Evolutionary conservation across 176 grass and related monocot species (phyloP).

Genomic region (Zea luxurians): DNA sequence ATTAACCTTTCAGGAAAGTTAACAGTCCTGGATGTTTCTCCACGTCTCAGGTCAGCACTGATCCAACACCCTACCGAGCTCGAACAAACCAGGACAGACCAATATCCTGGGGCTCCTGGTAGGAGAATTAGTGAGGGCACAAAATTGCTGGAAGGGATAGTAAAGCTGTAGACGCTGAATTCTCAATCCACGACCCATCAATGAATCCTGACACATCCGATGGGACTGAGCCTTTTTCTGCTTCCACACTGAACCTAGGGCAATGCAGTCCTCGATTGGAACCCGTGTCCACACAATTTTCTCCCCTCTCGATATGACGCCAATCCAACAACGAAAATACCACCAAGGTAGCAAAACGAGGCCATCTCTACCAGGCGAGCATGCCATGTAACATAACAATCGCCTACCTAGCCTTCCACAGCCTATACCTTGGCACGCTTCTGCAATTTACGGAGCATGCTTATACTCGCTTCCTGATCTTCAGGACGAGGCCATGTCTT

Average conservation of each 20-base stretch:
- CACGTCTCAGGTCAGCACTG: slow-evolving; percentile 6
- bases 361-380: neutral
- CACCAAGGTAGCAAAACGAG: neutral
- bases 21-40: slow-evolving; percentile 4
- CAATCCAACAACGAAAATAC: slow-evolving; percentile 8
- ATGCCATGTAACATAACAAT: slow-evolving; percentile 18
- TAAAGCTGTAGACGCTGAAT: neutral
- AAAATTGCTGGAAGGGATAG: slow-evolving; percentile 9
- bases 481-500: slow-evolving; percentile 35
- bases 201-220: neutral
- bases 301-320: slow-evolving; percentile 4
- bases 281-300: neutral
- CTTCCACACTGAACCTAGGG: neutral
- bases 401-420: slow-evolving; percentile 37
- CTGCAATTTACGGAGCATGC: slow-evolving; percentile 51
- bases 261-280: neutral
- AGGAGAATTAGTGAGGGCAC: neutral
- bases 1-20: slow-evolving; percentile 15
- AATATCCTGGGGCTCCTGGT: neutral
- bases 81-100: slow-evolving; percentile 11
- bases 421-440: slow-evolving; percentile 53
- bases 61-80: neutral
- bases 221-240: neutral
- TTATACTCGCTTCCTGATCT: slow-evolving; percentile 43
- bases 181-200: neutral